Conservation (phyloP, 306 rosid genomes). For the barrel medic (Medicago truncatula) region DNA sequence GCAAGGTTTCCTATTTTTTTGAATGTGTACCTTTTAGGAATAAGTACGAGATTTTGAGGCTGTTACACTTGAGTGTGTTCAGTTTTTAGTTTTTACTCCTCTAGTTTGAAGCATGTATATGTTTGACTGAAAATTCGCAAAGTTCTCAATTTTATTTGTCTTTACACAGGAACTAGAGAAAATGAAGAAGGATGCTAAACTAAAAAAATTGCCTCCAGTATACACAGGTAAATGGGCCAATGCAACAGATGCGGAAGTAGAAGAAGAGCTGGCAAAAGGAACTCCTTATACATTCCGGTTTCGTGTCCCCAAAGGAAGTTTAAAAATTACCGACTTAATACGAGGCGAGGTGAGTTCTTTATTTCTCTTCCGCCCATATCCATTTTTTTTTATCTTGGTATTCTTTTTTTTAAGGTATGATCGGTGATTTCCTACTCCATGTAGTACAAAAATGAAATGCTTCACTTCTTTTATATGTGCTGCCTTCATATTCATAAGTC, state of each 20-base stretch:
- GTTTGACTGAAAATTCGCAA: neutral
- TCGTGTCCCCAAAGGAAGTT: conserved; percentile 82
- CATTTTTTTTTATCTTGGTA: neutral
- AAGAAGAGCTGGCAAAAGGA: conserved; percentile 76
- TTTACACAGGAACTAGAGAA: conserved; percentile 75
- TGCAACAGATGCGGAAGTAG: conserved; percentile 71
- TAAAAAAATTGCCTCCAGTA: conserved; percentile 82
- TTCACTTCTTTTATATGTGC: conserved; percentile 13
- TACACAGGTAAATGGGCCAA: conserved; percentile 87
- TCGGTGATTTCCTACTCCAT: conserved; percentile 15
- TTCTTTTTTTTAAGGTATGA: neutral
- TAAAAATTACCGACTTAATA: conserved; percentile 84
- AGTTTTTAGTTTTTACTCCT: neutral
- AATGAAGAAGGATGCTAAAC: conserved; percentile 89
- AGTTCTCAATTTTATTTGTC: conserved; percentile 26
- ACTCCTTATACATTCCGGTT: conserved; percentile 80
- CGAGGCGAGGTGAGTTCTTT: conserved; percentile 80
- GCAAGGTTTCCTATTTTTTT: conserved; percentile 4
- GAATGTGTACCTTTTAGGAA: conserved; percentile 11
- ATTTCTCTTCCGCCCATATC: neutral
- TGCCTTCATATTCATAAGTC: neutral
- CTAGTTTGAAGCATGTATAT: conserved; percentile 26
- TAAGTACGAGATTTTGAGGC: neutral
- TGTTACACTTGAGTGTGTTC: neutral
- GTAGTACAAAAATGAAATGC: neutral